These are phyloP conservation scores for Fallopia convolvulus DNA, from an alignment of 148 eudicot species.

Conservation along the genomic window DNA sequence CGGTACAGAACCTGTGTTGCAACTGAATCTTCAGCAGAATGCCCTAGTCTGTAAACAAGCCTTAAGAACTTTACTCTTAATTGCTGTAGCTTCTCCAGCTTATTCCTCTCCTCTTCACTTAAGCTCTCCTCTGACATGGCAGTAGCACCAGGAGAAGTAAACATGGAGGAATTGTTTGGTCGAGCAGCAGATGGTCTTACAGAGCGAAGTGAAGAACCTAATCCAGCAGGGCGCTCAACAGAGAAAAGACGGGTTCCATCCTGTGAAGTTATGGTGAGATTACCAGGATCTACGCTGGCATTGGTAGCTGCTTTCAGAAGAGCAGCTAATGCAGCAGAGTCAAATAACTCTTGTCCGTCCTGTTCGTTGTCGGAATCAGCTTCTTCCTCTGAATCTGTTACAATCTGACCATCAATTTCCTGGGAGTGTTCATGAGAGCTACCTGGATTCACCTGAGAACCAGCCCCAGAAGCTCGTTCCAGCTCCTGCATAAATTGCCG, in stretches of 20 bases:
- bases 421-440: conserved; percentile 36
- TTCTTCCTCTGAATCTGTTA: conserved; percentile 83
- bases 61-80: conserved; percentile 84
- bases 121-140: conserved; percentile 46
- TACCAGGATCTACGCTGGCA: conserved; percentile 51
- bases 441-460: conserved; percentile 26
- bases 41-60: conserved; percentile 73
- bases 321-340: conserved; percentile 90
- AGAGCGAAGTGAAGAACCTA: conserved; percentile 67
- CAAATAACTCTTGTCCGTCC: conserved; percentile 72
- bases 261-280: conserved; percentile 63
- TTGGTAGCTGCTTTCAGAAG: conserved; percentile 82
- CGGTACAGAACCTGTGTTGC: conserved; percentile 80
- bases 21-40: conserved; percentile 70
- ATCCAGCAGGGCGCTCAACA: conserved; percentile 92
- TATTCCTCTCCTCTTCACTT: conserved; percentile 75
- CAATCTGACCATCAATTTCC: conserved; percentile 68
- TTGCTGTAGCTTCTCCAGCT: conserved; percentile 60
- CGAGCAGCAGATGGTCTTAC: conserved; percentile 44
- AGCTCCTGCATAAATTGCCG: conserved; percentile 63
- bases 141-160: conserved; percentile 30
- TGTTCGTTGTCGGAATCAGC: conserved; percentile 76
- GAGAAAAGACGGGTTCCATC: conserved; percentile 91
- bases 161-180: conserved; percentile 38
- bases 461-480: conserved; percentile 39